A percentile compares a stretch with the other conserved stretches of the same genome.
phyloP scores from a whole-genome alignment of 192 early-diverging fungal genomes.

The Fimicolochytrium jonesii region DNA sequence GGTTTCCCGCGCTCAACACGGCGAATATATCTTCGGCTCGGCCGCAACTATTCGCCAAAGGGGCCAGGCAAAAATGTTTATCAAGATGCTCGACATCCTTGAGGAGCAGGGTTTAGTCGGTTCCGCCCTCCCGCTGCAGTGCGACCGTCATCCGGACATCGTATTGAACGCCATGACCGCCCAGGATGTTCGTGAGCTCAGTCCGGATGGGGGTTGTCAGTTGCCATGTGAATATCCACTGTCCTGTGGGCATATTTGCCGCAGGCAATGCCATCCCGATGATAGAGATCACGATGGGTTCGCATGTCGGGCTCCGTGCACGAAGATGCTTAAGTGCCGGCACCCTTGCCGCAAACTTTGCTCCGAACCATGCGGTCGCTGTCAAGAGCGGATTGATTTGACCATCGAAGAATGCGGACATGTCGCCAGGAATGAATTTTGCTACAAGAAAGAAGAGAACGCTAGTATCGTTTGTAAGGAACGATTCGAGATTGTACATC shows the following conservation, averaged over 20 bases:
- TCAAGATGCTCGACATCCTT: constrained; percentile 14
- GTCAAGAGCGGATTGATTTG: constrained; percentile 7
- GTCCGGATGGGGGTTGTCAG: constrained; percentile 53
- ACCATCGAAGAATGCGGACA: constrained; percentile 25
- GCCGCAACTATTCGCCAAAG: constrained; percentile 4
- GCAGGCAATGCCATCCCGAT: constrained; percentile 46
- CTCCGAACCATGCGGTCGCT: constrained; percentile 43
- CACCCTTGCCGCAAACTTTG: constrained; percentile 47
- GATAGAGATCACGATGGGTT: constrained; percentile 36
- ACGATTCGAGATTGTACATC: constrained; percentile 20
- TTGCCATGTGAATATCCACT: constrained; percentile 36
- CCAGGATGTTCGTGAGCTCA: constrained; percentile 23
- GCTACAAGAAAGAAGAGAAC: neutral
- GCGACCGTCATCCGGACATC: constrained; percentile 42
- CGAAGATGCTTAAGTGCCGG: constrained; percentile 29
- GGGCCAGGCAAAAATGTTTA: neutral
- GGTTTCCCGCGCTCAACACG: constrained; percentile 54
- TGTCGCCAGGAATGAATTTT: neutral
- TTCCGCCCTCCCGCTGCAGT: constrained; percentile 40
- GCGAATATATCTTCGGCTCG: constrained; percentile 56
- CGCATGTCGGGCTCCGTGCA: constrained; percentile 42
- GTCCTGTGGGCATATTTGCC: constrained; percentile 54
- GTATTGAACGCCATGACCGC: constrained; percentile 22
- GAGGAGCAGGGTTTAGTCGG: constrained; percentile 29
- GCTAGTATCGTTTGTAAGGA: neutral